Evolutionary conservation across 2,329 filamentous ascomycete genomes (phyloP).

Genomic region (Fusarium sp.): DNA sequence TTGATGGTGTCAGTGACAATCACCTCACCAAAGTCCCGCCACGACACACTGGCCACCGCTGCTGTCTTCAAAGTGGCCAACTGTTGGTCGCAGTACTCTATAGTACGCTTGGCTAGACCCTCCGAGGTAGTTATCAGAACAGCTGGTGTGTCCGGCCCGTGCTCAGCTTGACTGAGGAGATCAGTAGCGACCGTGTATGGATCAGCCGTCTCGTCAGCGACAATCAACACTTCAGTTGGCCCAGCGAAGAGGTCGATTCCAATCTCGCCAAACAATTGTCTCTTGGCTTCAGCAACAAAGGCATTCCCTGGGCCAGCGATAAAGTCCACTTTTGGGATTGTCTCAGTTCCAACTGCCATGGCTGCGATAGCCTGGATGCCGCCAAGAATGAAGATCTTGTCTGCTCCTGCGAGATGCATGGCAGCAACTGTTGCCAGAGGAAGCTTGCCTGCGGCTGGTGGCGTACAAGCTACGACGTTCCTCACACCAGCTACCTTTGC

Average conservation of each 20-base stretch:
- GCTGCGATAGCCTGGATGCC: slow-evolving; percentile 25
- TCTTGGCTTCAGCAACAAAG: slow-evolving; percentile 30
- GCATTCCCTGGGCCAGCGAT: slow-evolving; percentile 29
- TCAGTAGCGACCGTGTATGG: neutral
- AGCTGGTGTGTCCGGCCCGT: neutral
- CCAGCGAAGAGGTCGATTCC: slow-evolving; percentile 26
- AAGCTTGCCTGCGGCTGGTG: slow-evolving; percentile 17
- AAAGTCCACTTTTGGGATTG: slow-evolving; percentile 25
- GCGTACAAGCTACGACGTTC: slow-evolving; percentile 26
- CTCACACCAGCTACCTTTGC: slow-evolving; percentile 27
- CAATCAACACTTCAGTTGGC: slow-evolving; percentile 20
- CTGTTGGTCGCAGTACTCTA: slow-evolving; percentile 12
- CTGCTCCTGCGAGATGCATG: slow-evolving; percentile 19
- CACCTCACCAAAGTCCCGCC: slow-evolving; percentile 22
- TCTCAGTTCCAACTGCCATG: slow-evolving; percentile 30
- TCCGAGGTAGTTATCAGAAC: neutral
- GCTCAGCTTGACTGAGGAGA: neutral
- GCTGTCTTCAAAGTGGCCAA: slow-evolving; percentile 14
- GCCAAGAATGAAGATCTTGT: slow-evolving; percentile 25
- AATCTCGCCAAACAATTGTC: slow-evolving; percentile 24
- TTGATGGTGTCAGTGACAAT: slow-evolving; percentile 12
- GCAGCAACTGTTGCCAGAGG: slow-evolving; percentile 24
- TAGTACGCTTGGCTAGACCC: neutral
- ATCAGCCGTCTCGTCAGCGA: slow-evolving; percentile 24
- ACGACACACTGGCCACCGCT: slow-evolving; percentile 13